Evolutionary conservation across 1,139 yeast species (phyloP), one percentile per base, ranked within the genome.

Genomic region (Suhomyces yuchorum): DNA sequence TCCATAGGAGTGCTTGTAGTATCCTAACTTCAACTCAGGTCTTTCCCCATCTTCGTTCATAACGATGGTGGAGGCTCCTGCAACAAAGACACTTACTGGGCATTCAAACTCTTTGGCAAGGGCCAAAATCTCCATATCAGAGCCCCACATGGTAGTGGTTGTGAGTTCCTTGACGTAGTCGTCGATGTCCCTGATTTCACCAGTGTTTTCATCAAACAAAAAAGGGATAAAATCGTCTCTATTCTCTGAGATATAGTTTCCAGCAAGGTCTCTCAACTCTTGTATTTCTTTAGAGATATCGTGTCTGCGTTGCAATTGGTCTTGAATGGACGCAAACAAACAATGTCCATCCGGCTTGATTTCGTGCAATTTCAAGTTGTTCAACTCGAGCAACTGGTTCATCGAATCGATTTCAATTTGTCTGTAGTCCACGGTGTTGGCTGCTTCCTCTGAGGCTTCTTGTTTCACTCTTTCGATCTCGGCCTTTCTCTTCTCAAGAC

Each of bases 321-420:
- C 97, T 34, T 83, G 75, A 19, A 93, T 78, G 0, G 97, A 86
- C 2, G 92, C 89, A 71, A 90, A 93, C 39, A 93, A 70, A 72
- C 99, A 93, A 66, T 93, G 95, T 0, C 99, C 99, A 66, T 93
- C 98, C 0, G 98, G 96, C 51, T 77, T 73, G 43, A 92, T 88
- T 57, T 87, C 92, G 53, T 75, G 67, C 53, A 85, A 82, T 15
- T 57, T 59, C 8, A 91, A 69, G 1, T 74, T 68, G 34, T 78
- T 71, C 24, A 76, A 51, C 1, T 63, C 58, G 49, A 92, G 78
- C 24, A 87, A 61, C 37, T 72, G 70, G 24, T 72, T 71, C 67
- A 93, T 76, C 44, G 82, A 80, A 12, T 82, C 87, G 51, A 81
- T 74, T 66, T 93, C 98, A 30, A 86, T 80, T 43, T 79, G 76